These are phyloP conservation scores for Talaromyces sp. DNA, from an alignment of 2,329 filamentous ascomycete species.

Conservation along the genomic window DNA sequence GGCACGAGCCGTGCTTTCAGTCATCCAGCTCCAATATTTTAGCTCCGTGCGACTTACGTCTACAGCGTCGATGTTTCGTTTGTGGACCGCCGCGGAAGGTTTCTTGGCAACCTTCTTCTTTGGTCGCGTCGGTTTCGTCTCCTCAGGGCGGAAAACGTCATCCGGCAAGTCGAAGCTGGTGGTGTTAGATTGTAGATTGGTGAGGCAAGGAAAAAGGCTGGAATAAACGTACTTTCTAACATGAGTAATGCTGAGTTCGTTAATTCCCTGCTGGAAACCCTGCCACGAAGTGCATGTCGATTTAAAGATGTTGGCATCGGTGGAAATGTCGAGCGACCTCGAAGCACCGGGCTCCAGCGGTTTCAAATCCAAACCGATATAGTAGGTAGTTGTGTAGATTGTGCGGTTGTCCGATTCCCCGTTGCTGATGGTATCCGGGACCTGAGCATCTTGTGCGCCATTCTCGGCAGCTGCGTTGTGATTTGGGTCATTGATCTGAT, in stretches of 20 bases:
- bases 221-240: conserved; percentile 68
- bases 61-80: conserved; percentile 36
- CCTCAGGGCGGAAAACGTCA: conserved; percentile 79
- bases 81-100: conserved; percentile 29
- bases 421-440: conserved; percentile 31
- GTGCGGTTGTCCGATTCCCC: conserved; percentile 39
- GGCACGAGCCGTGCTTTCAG: conserved; percentile 13
- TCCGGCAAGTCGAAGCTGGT: conserved; percentile 77
- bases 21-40: conserved; percentile 21
- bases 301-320: conserved; percentile 82
- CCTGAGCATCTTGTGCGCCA: conserved; percentile 37
- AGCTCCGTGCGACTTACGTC: conserved; percentile 37
- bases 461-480: conserved; percentile 46
- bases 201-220: background rate
- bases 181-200: conserved; percentile 14
- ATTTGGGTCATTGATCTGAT: conserved; percentile 48
- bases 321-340: conserved; percentile 55
- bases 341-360: conserved; percentile 62
- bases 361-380: conserved; percentile 80
- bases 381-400: conserved; percentile 87
- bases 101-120: conserved; percentile 49
- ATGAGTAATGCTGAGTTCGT: conserved; percentile 76
- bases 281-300: conserved; percentile 71
- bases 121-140: conserved; percentile 61
- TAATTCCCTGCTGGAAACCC: conserved; percentile 69